A percentile compares a stretch with the other conserved stretches of the same genome.
Conservation (phyloP, 1,139 yeast species). For the Sugiyamaella xylanicola region DNA sequence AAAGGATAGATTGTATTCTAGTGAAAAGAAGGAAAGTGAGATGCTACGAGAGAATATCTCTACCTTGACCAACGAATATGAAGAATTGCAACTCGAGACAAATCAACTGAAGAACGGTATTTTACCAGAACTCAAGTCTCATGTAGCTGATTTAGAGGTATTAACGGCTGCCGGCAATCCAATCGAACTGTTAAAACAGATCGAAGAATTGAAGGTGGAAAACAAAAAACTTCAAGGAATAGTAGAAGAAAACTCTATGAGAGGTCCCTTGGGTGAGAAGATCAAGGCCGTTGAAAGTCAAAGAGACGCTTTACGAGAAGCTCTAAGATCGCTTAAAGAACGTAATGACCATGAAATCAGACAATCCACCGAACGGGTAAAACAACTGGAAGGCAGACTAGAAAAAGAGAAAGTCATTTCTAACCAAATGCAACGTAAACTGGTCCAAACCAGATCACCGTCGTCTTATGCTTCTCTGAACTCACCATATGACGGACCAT, state of each 20-base stretch:
- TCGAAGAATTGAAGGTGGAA: constrained; percentile 41
- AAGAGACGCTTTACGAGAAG: constrained; percentile 48
- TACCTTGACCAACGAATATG: constrained; percentile 34
- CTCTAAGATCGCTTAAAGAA: constrained; percentile 43
- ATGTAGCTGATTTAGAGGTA: constrained; percentile 37
- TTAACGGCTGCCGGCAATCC: constrained; percentile 40
- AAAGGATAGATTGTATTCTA: constrained; percentile 30
- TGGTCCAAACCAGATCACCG: constrained; percentile 33
- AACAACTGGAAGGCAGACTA: constrained; percentile 37
- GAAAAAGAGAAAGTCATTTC: constrained; percentile 36
- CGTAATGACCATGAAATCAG: constrained; percentile 44
- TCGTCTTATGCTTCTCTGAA: constrained; percentile 17
- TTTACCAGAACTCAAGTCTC: constrained; percentile 36
- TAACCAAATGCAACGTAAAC: constrained; percentile 36
- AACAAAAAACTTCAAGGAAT: constrained; percentile 38
- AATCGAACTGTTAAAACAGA: constrained; percentile 38
- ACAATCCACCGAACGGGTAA: constrained; percentile 38
- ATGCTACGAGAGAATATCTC: constrained; percentile 28
- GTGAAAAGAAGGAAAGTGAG: constrained; percentile 34
- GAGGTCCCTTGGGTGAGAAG: constrained; percentile 43
- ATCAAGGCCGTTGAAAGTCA: constrained; percentile 44
- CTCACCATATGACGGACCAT: constrained; percentile 6
- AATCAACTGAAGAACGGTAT: constrained; percentile 40
- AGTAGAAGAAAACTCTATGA: constrained; percentile 38
- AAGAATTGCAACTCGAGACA: constrained; percentile 39